Percentiles rank a stretch among this genome's conserved stretches.
phyloP scores from a whole-genome alignment of 2,329 filamentous ascomycete species.

The Aspergillus awamori region DNA sequence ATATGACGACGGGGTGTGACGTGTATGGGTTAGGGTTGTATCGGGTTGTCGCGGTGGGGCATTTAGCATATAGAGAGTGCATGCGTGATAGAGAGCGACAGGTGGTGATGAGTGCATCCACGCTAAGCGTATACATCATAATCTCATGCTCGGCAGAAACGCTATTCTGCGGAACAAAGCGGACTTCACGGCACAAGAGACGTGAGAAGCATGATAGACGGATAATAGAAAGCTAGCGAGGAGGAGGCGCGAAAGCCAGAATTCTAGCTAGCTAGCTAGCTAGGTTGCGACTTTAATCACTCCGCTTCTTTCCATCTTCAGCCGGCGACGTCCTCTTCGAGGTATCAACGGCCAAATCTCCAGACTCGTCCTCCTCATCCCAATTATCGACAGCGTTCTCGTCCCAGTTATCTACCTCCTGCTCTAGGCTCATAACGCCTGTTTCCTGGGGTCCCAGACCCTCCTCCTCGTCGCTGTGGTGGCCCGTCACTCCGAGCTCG shows the following conservation, averaged over 20 bases:
- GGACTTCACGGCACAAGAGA: no score
- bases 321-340: slow-evolving; percentile 25
- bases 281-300: slow-evolving; percentile 29
- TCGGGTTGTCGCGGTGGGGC: no score
- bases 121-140: no score
- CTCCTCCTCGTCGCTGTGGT: slow-evolving; percentile 46
- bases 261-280: neutral
- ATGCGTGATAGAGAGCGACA: no score
- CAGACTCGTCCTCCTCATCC: slow-evolving; percentile 59
- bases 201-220: no score
- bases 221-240: neutral
- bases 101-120: no score
- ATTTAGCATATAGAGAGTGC: no score
- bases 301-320: slow-evolving; percentile 35
- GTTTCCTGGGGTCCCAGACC: slow-evolving; percentile 61
- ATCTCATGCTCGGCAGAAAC: no score
- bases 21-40: no score
- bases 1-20: no score
- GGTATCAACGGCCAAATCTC: slow-evolving; percentile 18
- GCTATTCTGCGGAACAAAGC: no score
- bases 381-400: slow-evolving; percentile 74
- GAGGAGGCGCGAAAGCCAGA: neutral
- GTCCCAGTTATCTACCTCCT: slow-evolving; percentile 92
- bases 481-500: slow-evolving; percentile 65
- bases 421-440: slow-evolving; percentile 69